Conservation (phyloP, 768 basidiomycete genomes). For the Sistotremastrum suecicum region DNA sequence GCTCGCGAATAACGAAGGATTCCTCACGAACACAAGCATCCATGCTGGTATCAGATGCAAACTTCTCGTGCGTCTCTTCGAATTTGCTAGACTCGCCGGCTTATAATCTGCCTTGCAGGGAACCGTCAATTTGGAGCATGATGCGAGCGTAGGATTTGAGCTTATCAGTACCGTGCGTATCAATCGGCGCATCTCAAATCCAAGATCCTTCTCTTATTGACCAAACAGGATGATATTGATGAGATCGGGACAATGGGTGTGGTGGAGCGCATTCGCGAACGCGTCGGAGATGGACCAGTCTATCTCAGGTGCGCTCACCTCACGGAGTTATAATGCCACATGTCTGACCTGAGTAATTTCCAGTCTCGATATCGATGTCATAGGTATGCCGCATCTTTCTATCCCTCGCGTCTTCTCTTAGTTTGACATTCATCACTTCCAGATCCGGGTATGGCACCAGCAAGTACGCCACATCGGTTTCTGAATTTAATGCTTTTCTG, state of each 20-base stretch:
- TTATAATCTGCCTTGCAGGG: too few relatives aligned
- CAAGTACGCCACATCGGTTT: too few relatives aligned
- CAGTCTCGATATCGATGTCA: constrained; percentile 71
- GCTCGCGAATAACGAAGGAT: constrained; percentile 61
- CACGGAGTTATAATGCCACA: too few relatives aligned
- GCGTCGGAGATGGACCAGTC: constrained; percentile 63
- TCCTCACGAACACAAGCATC: constrained; percentile 58
- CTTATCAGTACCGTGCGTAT: constrained; percentile 64
- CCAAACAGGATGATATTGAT: constrained; percentile 78
- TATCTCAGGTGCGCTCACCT: constrained; percentile 70
- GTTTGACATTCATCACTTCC: constrained; percentile 3
- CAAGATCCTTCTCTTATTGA: too few relatives aligned
- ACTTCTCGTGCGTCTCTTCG: constrained; percentile 30
- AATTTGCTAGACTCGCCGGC: too few relatives aligned
- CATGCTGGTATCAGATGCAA: constrained; percentile 83
- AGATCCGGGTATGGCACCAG: constrained; percentile 73
- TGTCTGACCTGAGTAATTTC: too few relatives aligned
- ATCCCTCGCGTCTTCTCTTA: too few relatives aligned
- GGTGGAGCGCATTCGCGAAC: constrained; percentile 49
- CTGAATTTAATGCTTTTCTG: too few relatives aligned
- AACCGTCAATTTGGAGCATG: constrained; percentile 47
- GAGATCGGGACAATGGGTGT: constrained; percentile 62
- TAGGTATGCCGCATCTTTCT: too few relatives aligned
- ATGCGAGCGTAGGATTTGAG: constrained; percentile 62
- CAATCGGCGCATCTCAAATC: too few relatives aligned